phyloP scores from a whole-genome alignment of 83 land plant species.

The Picea mariana region DNA sequence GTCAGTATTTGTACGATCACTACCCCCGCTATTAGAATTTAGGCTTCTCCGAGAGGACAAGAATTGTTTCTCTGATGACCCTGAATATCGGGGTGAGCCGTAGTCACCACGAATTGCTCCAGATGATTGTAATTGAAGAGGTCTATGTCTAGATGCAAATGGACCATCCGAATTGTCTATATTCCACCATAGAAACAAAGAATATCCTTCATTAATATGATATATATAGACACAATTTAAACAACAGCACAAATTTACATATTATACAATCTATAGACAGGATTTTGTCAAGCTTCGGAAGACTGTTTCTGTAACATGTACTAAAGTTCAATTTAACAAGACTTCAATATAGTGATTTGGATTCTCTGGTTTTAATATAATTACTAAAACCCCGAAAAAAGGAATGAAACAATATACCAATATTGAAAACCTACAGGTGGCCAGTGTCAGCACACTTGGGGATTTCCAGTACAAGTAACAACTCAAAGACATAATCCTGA shows the following conservation, averaged over 20 bases:
- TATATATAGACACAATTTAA: background rate
- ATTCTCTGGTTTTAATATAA: background rate
- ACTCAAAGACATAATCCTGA: too few relatives aligned
- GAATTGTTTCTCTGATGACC: conserved; percentile 26
- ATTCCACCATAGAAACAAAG: background rate
- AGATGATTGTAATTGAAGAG: background rate
- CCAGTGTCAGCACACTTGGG: too few relatives aligned
- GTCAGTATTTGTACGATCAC: conserved; percentile 38
- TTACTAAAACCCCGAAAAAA: too few relatives aligned
- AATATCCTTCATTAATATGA: background rate
- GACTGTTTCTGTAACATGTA: background rate
- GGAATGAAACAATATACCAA: too few relatives aligned
- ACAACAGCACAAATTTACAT: background rate
- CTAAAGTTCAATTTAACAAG: background rate
- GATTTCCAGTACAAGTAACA: too few relatives aligned
- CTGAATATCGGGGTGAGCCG: conserved; percentile 13
- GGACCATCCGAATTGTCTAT: background rate
- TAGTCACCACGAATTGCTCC: conserved; percentile 13
- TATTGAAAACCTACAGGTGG: too few relatives aligned
- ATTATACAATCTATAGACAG: background rate
- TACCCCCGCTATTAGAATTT: conserved; percentile 24
- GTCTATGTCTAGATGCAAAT: conserved; percentile 9
- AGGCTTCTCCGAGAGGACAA: conserved; percentile 38
- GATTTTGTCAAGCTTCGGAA: background rate
- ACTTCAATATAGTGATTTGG: background rate